Percentiles rank a stretch among this genome's conserved stretches.
Conservation (phyloP, 139 green algal species). For the Volvox reticuliferus region DNA sequence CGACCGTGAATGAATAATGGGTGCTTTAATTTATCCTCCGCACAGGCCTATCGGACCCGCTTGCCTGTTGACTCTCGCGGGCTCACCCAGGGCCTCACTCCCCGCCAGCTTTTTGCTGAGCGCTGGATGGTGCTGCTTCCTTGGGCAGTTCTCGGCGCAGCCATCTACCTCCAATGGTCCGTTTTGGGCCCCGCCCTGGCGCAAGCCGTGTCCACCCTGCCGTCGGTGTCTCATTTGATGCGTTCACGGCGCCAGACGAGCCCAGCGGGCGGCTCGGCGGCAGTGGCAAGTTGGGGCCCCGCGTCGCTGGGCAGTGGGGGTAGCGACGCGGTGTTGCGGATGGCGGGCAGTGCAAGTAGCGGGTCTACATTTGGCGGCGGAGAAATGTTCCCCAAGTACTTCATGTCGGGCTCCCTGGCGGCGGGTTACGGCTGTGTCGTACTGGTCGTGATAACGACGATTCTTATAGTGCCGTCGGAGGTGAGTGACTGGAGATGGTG, state of each 20-base stretch:
- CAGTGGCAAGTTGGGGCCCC: background rate
- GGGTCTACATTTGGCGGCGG: background rate
- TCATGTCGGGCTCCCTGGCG: conserved; percentile 1
- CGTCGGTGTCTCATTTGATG: background rate
- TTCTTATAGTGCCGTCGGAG: conserved; percentile 28
- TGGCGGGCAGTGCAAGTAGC: background rate
- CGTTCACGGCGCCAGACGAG: background rate
- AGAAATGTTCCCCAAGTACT: conserved; percentile 23
- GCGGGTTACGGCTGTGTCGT: conserved; percentile 39
- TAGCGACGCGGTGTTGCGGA: background rate
- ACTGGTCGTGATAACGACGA: background rate
- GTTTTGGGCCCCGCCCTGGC: background rate
- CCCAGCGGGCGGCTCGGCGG: background rate
- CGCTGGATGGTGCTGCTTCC: conserved; percentile 41
- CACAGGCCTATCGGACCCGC: background rate
- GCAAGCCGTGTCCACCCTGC: background rate
- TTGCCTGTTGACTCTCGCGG: conserved; percentile 27
- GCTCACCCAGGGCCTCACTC: background rate
- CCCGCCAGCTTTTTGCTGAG: conserved; percentile 41
- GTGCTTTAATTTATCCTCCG: no score
- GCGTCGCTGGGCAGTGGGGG: background rate
- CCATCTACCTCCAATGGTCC: conserved; percentile 19
- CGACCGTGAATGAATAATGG: no score
- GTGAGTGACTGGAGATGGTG: background rate
- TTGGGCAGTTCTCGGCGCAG: background rate